A percentile compares a stretch with the other conserved stretches of the same genome.
These are phyloP conservation scores for Brassica balearica DNA, from an alignment of 441 rosid genomes.

Conservation along the genomic window DNA sequence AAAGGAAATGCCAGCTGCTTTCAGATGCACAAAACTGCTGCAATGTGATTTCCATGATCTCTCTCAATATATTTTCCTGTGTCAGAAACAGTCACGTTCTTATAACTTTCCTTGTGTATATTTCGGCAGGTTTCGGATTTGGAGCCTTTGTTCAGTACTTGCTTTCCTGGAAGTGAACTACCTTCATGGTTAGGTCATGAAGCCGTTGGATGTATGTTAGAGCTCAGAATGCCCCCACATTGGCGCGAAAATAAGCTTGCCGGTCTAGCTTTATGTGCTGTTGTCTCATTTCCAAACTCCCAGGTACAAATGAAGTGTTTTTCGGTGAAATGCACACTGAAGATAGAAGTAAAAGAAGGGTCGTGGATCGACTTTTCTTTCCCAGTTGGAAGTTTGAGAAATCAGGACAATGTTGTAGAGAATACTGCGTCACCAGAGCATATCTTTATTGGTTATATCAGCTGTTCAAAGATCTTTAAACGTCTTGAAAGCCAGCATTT, in stretches of 20 bases:
- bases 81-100: background rate
- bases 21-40: background rate
- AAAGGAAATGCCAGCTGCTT: background rate
- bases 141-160: conserved; percentile 12
- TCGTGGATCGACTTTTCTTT: conserved; percentile 1
- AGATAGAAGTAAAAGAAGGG: conserved; percentile 1
- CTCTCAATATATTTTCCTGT: background rate
- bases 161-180: conserved; percentile 6
- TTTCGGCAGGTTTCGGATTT: background rate
- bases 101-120: background rate
- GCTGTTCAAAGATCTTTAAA: background rate
- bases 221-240: background rate
- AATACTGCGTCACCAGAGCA: background rate
- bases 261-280: background rate
- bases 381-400: background rate
- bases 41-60: background rate
- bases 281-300: conserved; percentile 1
- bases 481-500: background rate
- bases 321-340: background rate
- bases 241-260: background rate
- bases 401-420: background rate
- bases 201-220: conserved; percentile 2
- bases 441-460: background rate
- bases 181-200: background rate
- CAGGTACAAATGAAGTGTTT: background rate